These are phyloP conservation scores for Medicago truncatula DNA, from an alignment of 306 rosid genomes.

Conservation along the genomic window DNA sequence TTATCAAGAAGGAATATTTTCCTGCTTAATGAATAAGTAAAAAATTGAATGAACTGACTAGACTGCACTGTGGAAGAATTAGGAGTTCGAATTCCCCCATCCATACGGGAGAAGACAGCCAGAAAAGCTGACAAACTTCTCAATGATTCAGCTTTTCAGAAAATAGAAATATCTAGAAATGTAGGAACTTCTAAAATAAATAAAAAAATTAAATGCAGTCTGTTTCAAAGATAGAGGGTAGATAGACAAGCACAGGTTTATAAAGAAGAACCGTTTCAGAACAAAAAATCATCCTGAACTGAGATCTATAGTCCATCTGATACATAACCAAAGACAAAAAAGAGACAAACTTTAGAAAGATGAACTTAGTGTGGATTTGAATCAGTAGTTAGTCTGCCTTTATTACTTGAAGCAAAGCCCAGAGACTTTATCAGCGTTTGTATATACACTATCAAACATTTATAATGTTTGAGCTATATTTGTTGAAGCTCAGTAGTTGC, in stretches of 20 bases:
- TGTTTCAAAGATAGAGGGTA: neutral
- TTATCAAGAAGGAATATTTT: neutral
- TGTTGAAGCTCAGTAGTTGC: conserved; percentile 2
- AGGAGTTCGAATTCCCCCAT: neutral
- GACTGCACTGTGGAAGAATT: neutral
- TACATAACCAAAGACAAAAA: neutral
- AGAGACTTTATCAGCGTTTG: neutral
- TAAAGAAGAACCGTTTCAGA: no score
- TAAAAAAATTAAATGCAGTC: neutral
- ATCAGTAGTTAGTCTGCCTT: neutral
- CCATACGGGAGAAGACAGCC: neutral
- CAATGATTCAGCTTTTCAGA: neutral
- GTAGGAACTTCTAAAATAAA: no score
- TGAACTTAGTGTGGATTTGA: neutral
- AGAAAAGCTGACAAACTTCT: neutral
- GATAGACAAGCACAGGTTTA: no score
- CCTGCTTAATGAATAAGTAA: neutral
- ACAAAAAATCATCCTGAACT: neutral
- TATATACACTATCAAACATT: neutral
- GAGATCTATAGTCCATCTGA: neutral
- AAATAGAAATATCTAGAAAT: neutral
- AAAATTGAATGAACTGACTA: neutral
- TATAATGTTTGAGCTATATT: neutral
- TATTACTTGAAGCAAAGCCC: neutral
- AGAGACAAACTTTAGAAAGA: neutral